Evolutionary conservation across 2,329 filamentous ascomycete species (phyloP), one percentile per base, ranked within the genome.

Genomic region (Falciphora oryzae): DNA sequence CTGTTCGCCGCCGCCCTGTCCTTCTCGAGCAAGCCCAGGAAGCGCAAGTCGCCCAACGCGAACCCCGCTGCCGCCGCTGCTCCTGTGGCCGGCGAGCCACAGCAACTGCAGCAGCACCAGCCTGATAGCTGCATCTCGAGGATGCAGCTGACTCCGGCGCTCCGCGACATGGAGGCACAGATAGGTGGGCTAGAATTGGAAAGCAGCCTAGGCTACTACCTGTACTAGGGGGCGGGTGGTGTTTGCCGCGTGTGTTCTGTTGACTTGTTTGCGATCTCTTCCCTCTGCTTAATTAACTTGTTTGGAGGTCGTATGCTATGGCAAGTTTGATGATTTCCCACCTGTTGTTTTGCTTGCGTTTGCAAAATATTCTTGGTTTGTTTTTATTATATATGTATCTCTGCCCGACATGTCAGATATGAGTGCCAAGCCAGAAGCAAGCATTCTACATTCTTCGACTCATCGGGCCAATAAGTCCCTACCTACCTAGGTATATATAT

Each of bases 161-260:
- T 69, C 2, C 67, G 65, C 62, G 58, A 50, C 66, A 63, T 71
- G 64, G 35, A 71, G 32, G 61, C 59, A 67, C 60, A 66, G 61
- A 53, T 75, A 10, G 60, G 67, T 13, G 73, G 72, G 27, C 35
- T 75, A 66, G 67, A 69, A 16, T 64, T 75, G 65, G 71, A 72
- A 66, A 73, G 72, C 58, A 67, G 65, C n/a, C 65, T 71, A 25
- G 73, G 74, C 18, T 74, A 71, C 62, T 66, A 65, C 25, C 65
- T 71, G 27, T 72, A 72, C 64, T 72, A 32, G 22, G n/a, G 18
- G 8, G 22, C 10, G 7, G n/a, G 7, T 7, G n/a, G 44, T 2
- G 8, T n/a, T 22, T n/a, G 44, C n/a, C n/a, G n/a, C 18, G 18
- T 53, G 7, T 53, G 18, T 4, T 50, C 44, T 53, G 6, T 11